These are phyloP conservation scores for Pyricularia pennisetigena DNA, from an alignment of 2,329 filamentous ascomycete species.

Conservation along the genomic window DNA sequence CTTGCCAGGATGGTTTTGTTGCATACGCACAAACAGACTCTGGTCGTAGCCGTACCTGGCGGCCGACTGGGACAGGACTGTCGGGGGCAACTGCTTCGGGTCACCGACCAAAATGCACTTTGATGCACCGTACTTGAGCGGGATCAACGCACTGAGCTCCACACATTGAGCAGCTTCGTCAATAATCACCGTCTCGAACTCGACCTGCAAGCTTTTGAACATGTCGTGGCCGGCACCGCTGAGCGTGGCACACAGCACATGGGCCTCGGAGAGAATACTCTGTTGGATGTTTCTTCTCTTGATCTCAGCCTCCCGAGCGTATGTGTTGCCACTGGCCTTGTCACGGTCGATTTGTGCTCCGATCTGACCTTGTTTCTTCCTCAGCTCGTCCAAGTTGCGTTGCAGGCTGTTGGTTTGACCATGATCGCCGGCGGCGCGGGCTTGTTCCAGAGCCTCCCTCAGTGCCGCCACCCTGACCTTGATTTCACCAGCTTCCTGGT, in stretches of 20 bases:
- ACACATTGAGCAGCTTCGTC: slow-evolving; percentile 98
- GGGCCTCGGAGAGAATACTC: slow-evolving; percentile 78
- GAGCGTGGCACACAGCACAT: slow-evolving; percentile 90
- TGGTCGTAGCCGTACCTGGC: slow-evolving; percentile 93
- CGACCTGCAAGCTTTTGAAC: slow-evolving; percentile 87
- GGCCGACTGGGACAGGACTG: slow-evolving; percentile 88
- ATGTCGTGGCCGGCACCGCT: slow-evolving; percentile 96
- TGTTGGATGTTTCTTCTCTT: slow-evolving; percentile 78
- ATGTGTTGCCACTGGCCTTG: slow-evolving; percentile 76
- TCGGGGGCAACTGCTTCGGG: slow-evolving; percentile 93
- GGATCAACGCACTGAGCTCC: slow-evolving; percentile 90
- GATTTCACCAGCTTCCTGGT: slow-evolving; percentile 57
- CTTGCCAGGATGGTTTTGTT: slow-evolving; percentile 77
- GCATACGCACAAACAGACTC: slow-evolving; percentile 97
- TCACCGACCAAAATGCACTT: slow-evolving; percentile 97
- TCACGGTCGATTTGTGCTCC: slow-evolving; percentile 78
- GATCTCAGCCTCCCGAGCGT: slow-evolving; percentile 76
- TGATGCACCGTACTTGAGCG: slow-evolving; percentile 91
- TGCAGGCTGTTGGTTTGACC: slow-evolving; percentile 46
- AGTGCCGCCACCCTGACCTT: slow-evolving; percentile 65
- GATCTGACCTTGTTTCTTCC: slow-evolving; percentile 58
- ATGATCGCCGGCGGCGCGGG: slow-evolving; percentile 35
- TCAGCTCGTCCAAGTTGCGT: slow-evolving; percentile 68
- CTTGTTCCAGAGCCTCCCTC: slow-evolving; percentile 62
- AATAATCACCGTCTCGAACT: slow-evolving; percentile 97